These are phyloP conservation scores for Kwoniella mangroviensis DNA, from an alignment of 768 basidiomycete genomes.

Conservation along the genomic window DNA sequence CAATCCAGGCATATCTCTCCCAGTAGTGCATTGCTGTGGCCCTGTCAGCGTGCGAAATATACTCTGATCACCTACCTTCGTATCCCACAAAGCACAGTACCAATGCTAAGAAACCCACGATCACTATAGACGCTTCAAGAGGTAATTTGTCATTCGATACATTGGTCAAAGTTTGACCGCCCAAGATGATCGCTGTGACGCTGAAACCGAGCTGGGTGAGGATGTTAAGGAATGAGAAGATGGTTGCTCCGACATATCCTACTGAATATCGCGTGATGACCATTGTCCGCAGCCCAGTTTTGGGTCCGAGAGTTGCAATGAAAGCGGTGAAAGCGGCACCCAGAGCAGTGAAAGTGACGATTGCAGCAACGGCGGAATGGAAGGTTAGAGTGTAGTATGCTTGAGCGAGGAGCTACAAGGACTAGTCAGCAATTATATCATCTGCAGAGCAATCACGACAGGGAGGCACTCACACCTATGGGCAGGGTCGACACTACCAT, in stretches of 20 bases:
- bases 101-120: slow-evolving; percentile 51
- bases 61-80: slow-evolving; percentile 10
- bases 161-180: slow-evolving; percentile 63
- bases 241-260: slow-evolving; percentile 63
- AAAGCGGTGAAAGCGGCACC: slow-evolving; percentile 62
- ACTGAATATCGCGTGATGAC: slow-evolving; percentile 29
- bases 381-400: slow-evolving; percentile 63
- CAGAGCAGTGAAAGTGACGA: slow-evolving; percentile 62
- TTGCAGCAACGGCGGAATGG: slow-evolving; percentile 62
- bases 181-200: slow-evolving; percentile 63
- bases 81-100: slow-evolving; percentile 46
- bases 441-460: background rate
- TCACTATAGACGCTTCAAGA: slow-evolving; percentile 63
- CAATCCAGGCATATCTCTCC: slow-evolving; percentile 67
- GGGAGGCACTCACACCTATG: slow-evolving; percentile 58
- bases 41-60: slow-evolving; percentile 52
- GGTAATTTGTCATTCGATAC: slow-evolving; percentile 62
- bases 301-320: slow-evolving; percentile 65
- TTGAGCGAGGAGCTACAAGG: slow-evolving; percentile 58
- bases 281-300: slow-evolving; percentile 66
- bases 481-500: slow-evolving; percentile 63
- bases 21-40: slow-evolving; percentile 54
- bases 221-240: slow-evolving; percentile 65
- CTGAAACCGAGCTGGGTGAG: slow-evolving; percentile 65
- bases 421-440: background rate